A percentile compares a stretch with the other conserved stretches of the same genome.
Evolutionary conservation across 108 stramenopile genomes (phyloP).

Genomic region (Skeletonema tropicum): DNA sequence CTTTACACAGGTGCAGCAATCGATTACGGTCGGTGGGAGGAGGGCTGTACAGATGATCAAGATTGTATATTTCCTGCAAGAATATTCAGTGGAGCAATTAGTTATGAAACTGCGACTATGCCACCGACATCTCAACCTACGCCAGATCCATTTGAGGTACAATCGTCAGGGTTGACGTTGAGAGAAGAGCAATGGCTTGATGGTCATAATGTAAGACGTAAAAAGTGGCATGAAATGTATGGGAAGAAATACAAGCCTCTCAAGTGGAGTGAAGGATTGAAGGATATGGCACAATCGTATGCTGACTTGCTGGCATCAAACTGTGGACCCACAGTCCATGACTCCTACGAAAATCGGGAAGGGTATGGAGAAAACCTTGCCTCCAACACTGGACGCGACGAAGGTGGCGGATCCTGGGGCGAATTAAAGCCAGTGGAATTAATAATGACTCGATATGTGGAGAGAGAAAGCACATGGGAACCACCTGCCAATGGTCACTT

Average conservation of each 20-base stretch:
- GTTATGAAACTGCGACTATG: neutral
- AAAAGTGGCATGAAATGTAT: conserved; percentile 4
- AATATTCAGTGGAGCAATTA: neutral
- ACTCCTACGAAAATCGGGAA: neutral
- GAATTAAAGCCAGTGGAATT: neutral
- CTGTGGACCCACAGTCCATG: conserved; percentile 1
- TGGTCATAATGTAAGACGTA: conserved; percentile 1
- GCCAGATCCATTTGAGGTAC: neutral
- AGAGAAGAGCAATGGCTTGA: conserved; percentile 8
- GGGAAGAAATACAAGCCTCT: conserved; percentile 1
- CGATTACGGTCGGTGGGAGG: neutral
- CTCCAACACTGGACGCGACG: neutral
- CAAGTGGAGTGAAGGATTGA: neutral
- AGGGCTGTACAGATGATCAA: neutral
- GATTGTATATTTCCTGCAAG: neutral
- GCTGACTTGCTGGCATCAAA: neutral
- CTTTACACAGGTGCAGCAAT: neutral
- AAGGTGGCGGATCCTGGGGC: neutral
- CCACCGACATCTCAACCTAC: neutral
- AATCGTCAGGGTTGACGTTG: neutral
- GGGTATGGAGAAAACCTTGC: conserved; percentile 16
- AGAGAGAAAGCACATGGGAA: neutral
- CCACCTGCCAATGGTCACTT: conserved; percentile 9
- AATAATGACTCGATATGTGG: conserved; percentile 7
- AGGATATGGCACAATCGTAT: conserved; percentile 1